Evolutionary conservation across 1,284 basidiomycete species (phyloP).

Genomic region (Cutaneotrichosporon mucoides): DNA sequence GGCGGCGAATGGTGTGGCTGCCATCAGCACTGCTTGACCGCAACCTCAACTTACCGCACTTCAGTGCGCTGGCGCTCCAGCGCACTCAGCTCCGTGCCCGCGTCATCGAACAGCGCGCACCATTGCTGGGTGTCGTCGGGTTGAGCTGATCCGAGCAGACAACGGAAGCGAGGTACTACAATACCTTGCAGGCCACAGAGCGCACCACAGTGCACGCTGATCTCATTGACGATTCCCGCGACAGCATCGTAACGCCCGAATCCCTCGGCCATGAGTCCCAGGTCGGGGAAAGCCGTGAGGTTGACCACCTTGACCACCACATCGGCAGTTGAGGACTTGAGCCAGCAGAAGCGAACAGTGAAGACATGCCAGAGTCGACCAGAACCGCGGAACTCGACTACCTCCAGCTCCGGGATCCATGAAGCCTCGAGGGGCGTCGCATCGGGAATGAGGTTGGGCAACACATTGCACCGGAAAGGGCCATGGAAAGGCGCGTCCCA

Average conservation of each 20-base stretch:
- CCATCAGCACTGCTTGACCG: not conserved
- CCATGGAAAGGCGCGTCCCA: constrained; percentile 7
- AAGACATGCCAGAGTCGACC: constrained; percentile 9
- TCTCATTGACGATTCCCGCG: not conserved
- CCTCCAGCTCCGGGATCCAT: constrained; percentile 8
- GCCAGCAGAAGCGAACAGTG: constrained; percentile 4
- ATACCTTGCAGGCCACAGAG: constrained; percentile 9
- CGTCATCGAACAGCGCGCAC: constrained; percentile 12
- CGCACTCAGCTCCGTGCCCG: not conserved
- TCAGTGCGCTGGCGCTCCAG: not conserved
- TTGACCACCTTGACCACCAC: constrained; percentile 11
- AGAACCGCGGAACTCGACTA: not conserved
- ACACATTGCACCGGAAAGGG: not conserved
- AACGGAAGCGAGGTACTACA: constrained; percentile 8
- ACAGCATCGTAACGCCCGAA: constrained; percentile 1
- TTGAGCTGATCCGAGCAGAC: constrained; percentile 12
- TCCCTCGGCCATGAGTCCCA: not conserved
- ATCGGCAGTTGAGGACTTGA: not conserved
- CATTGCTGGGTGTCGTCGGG: constrained; percentile 3
- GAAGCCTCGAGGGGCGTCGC: not conserved
- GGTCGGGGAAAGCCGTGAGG: not conserved
- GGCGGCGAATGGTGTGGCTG: constrained; percentile 1
- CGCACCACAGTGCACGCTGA: not conserved
- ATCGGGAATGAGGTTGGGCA: constrained; percentile 6
- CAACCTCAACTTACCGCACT: not conserved